phyloP scores from a whole-genome alignment of 2,329 filamentous ascomycete genomes.

The Dichotomopilus funicola region DNA sequence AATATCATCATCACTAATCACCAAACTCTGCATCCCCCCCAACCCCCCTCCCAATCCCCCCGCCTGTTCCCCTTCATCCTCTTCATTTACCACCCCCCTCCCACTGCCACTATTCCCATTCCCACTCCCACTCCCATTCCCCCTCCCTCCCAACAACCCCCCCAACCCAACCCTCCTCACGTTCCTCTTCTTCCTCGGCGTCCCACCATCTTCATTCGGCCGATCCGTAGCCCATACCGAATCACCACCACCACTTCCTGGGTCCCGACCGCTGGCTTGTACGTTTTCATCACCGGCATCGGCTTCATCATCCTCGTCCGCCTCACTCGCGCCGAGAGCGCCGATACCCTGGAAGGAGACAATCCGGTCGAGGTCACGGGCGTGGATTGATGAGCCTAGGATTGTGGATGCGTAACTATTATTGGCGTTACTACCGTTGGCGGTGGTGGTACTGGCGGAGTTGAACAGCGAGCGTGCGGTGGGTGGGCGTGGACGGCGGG shows the following conservation, averaged over 20 bases:
- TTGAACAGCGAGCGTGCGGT: too few species aligned
- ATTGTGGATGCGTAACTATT: too few species aligned
- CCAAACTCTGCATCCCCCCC: slow-evolving; percentile 52
- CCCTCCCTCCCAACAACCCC: slow-evolving; percentile 20
- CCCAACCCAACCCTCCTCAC: slow-evolving; percentile 20
- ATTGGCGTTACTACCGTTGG: too few species aligned
- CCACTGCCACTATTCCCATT: not conserved
- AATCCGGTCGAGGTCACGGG: slow-evolving; percentile 60
- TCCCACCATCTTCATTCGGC: slow-evolving; percentile 44
- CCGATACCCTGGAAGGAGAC: slow-evolving; percentile 58
- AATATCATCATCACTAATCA: slow-evolving; percentile 79
- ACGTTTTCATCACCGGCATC: too few species aligned
- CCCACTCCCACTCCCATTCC: slow-evolving; percentile 21
- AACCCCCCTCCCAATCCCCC: slow-evolving; percentile 23
- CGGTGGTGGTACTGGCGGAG: too few species aligned
- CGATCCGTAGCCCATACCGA: slow-evolving; percentile 53
- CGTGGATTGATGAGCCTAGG: slow-evolving; percentile 26
- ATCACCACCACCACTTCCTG: too few species aligned
- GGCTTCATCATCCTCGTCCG: slow-evolving; percentile 39
- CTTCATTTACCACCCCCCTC: slow-evolving; percentile 20
- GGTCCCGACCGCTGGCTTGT: too few species aligned
- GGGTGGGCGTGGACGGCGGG: slow-evolving; percentile 31
- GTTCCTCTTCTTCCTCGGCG: slow-evolving; percentile 38
- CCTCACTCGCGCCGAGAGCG: slow-evolving; percentile 34
- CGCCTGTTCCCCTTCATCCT: slow-evolving; percentile 32